Conservation (phyloP, 805 yeast species). For the Metschnikowia borealis region DNA sequence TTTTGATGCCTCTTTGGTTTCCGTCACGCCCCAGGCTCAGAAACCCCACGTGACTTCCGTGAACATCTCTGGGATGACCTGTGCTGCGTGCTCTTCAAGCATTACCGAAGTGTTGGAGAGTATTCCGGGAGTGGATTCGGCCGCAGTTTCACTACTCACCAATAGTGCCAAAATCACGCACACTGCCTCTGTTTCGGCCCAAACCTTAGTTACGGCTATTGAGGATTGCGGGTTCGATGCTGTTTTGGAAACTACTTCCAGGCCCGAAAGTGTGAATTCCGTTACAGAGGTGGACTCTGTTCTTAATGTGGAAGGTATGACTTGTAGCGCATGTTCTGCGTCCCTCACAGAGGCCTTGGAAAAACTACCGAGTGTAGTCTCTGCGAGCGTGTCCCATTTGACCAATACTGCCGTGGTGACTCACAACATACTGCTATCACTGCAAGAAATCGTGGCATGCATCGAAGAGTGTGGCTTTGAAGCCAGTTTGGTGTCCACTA, state of each 20-base stretch:
- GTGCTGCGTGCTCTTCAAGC: slow-evolving; percentile 18
- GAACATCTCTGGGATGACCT: slow-evolving; percentile 17
- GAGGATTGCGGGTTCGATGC: slow-evolving; percentile 34
- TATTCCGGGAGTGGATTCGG: slow-evolving; percentile 9
- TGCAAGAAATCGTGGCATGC: slow-evolving; percentile 42
- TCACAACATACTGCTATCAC: slow-evolving; percentile 37
- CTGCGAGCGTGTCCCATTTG: slow-evolving; percentile 63
- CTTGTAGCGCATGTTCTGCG: slow-evolving; percentile 82
- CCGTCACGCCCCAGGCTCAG: slow-evolving; percentile 1
- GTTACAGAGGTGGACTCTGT: slow-evolving; percentile 7
- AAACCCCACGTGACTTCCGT: slow-evolving; percentile 4
- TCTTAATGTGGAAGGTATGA: slow-evolving; percentile 70
- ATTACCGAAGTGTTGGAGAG: slow-evolving; percentile 15
- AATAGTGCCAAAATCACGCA: slow-evolving; percentile 13
- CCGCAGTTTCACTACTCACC: slow-evolving; percentile 16
- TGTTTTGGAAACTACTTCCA: slow-evolving; percentile 3
- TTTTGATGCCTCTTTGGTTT: slow-evolving; percentile 13
- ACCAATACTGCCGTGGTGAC: slow-evolving; percentile 67
- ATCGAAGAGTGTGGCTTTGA: slow-evolving; percentile 60
- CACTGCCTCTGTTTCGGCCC: slow-evolving; percentile 1
- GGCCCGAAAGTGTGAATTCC: too few species aligned
- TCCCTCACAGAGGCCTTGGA: slow-evolving; percentile 57
- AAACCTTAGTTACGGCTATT: slow-evolving; percentile 14
- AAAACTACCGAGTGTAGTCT: slow-evolving; percentile 45
- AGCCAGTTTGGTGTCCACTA: slow-evolving; percentile 6